Percentiles rank a stretch among this genome's conserved stretches.
phyloP scores from a whole-genome alignment of 129 eudicot species.

The Gnaphalium uliginosum region DNA sequence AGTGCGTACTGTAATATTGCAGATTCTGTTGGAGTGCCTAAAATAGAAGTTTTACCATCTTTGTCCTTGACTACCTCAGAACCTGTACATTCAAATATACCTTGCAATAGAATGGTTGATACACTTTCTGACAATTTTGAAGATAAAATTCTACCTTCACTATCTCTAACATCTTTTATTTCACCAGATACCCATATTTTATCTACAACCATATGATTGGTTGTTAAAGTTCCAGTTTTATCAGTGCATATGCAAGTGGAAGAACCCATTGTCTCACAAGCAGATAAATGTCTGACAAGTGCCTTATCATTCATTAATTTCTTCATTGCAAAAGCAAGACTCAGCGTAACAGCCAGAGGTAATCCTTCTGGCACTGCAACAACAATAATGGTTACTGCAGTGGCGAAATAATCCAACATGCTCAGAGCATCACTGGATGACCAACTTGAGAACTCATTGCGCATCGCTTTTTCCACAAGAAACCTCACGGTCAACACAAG shows the following conservation, averaged over 20 bases:
- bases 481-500: slow-evolving; percentile 59
- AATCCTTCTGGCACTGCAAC: slow-evolving; percentile 97
- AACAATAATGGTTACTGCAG: slow-evolving; percentile 78
- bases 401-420: slow-evolving; percentile 73
- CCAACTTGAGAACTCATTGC: slow-evolving; percentile 56
- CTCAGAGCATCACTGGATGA: slow-evolving; percentile 66
- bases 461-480: slow-evolving; percentile 57
- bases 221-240: slow-evolving; percentile 86
- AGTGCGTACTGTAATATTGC: slow-evolving; percentile 76
- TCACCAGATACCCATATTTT: slow-evolving; percentile 73
- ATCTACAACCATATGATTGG: slow-evolving; percentile 82
- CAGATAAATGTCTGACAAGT: slow-evolving; percentile 82
- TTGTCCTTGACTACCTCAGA: slow-evolving; percentile 74
- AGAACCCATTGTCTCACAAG: slow-evolving; percentile 96
- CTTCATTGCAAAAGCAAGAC: slow-evolving; percentile 93
- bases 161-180: slow-evolving; percentile 36
- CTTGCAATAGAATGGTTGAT: slow-evolving; percentile 56
- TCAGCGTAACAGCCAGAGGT: slow-evolving; percentile 85
- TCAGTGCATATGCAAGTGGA: slow-evolving; percentile 78
- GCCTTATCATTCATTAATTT: slow-evolving; percentile 76
- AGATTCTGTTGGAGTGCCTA: slow-evolving; percentile 92
- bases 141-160: slow-evolving; percentile 29
- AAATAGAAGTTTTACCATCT: slow-evolving; percentile 51
- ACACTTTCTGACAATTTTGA: slow-evolving; percentile 41
- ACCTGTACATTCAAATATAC: slow-evolving; percentile 63